phyloP scores from a whole-genome alignment of 441 rosid species.

The Metrosideros polymorpha region DNA sequence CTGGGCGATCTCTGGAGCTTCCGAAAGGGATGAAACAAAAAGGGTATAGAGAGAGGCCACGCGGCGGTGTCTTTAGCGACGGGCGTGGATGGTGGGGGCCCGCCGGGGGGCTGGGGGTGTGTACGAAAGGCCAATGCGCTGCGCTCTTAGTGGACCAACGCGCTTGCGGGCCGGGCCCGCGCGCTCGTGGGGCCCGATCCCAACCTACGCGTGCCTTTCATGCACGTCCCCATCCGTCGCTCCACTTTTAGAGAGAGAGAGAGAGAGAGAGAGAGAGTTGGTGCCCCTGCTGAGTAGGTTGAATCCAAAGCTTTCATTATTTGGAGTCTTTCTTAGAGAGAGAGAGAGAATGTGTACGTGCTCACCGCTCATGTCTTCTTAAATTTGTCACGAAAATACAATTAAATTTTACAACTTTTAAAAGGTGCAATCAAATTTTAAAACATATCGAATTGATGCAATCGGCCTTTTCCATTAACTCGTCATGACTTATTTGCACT shows the following conservation, averaged over 20 bases:
- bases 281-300: not conserved
- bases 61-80: constrained; percentile 11
- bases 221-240: not conserved
- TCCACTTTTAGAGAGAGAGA: not conserved
- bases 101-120: too few relatives aligned
- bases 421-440: too few relatives aligned
- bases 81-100: not conserved
- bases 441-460: too few relatives aligned
- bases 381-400: not conserved
- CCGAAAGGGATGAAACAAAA: not conserved
- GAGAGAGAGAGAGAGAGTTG: not conserved
- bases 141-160: not conserved
- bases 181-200: not conserved
- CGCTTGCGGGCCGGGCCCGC: not conserved
- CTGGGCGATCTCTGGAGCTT: constrained; percentile 1
- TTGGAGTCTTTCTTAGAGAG: not conserved
- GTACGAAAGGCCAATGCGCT: not conserved
- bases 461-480: too few relatives aligned
- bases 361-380: not conserved
- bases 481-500: too few relatives aligned
- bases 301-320: not conserved
- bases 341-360: not conserved
- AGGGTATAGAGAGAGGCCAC: not conserved
- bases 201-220: not conserved
- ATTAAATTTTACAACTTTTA: too few relatives aligned